Evolutionary conservation across 192 early-diverging fungal genomes (phyloP), one percentile per base, ranked within the genome.

Genomic region (Entomortierella lignicola): DNA sequence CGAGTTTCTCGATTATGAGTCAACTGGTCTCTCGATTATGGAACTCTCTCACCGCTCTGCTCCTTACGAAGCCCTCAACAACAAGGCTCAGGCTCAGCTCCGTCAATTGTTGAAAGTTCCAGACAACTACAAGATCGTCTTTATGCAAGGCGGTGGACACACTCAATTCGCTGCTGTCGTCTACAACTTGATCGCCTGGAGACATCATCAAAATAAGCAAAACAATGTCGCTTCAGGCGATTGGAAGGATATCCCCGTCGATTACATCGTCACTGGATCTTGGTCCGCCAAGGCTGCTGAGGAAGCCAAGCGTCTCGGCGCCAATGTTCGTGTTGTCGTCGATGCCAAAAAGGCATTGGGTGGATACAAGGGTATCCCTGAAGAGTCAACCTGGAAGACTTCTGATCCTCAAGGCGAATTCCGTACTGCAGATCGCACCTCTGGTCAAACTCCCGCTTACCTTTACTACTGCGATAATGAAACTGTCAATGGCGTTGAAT

Each of bases 391-490:
- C 55, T 97, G 94, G 95, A 27, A 51, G 26, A 58, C 72, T 8
- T 77, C 72, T 17, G 66, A 67, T 26, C 60, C 72, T 32, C 10
- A 42, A 1, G 72, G 60, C 2, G 26, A 34, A 21, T 2, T 53
- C 13, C 73, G 66, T 12, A 52, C 29, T 4, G 25, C 25, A 0
- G 72, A 67, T 26, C 82, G 85, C 8, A 88, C 92, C 37, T 85
- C 88, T 20, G 85, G 84, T 43, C 79, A 90, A 8, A 84, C 93
- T 60, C 91, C 93, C 18, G 92, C 95, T 29, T 99, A 92, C 70
- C 90, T 98, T 13, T 99, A 96, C 80, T 97, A 97, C 81, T 97
- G 96, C 85, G 94, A 96, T 80, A 99, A 99, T 81, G 98, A 99
- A 82, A 99, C 98, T 1, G 92, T 99, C 47, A 94, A 99, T 69